Evolutionary conservation across 495 filamentous ascomycete genomes (phyloP), one percentile per base, ranked within the genome.

Genomic region (Thermothielavioides terrestris): DNA sequence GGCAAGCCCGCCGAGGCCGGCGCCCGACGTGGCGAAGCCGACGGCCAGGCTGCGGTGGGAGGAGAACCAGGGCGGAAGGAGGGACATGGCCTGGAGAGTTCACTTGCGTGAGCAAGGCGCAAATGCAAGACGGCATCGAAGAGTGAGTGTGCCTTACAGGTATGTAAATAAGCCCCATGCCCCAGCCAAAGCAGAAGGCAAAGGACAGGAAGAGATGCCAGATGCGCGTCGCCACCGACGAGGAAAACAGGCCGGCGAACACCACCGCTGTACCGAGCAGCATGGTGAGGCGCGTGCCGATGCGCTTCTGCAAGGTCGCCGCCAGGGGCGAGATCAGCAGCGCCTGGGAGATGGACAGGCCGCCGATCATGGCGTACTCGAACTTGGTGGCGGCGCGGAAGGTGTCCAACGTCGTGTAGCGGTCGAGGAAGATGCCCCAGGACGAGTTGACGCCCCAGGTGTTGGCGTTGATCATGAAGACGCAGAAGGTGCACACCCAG

Each of bases 91-190:
- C 51, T 54, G 11, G 27, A 20, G 8, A 6, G 38, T 41, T 44
- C 3, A 42, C 15, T 31, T 3, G 11, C 27, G 11, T 12, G 4
- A 35, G 22, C 2, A 27, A 0, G 9, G 9, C 15, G 5, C 4
- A 11, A 14, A 6, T 3, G 32, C 2, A 28, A 18, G 6, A 12
- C 21, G n/a, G 34, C 8, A 18, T 17, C 15, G 11, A 18, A 1
- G 28, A 11, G 6, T 28, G 6, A n/a, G 27, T 28, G 9, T n/a
- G 12, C 30, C 51, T 26, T 23, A 54, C 79, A 22, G 76, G 78
- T 10, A 82, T 81, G 63, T 86, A 89, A 6, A 86, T 67, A 48
- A 88, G 80, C 2, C 85, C 84, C 73, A 87, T 81, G 2, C 84
- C 85, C 56, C 74, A 74, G 22, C 85, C 85, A 56, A 86, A 85